Evolutionary conservation across 1,284 basidiomycete genomes (phyloP).

Genomic region (Cutaneotrichosporon dermatis): DNA sequence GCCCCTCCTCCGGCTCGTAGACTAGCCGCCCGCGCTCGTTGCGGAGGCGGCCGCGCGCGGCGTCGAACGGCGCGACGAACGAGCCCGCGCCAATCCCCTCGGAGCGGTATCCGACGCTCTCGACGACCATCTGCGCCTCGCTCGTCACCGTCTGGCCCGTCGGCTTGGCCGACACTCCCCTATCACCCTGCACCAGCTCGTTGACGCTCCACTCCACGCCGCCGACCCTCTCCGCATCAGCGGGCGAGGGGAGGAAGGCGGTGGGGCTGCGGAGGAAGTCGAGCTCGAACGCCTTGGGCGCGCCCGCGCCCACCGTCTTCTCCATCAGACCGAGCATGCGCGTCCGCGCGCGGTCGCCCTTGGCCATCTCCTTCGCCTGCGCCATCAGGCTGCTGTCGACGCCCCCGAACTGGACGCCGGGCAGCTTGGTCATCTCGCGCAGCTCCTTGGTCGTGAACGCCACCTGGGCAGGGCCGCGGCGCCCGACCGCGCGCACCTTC

Average conservation of each 20-base stretch:
- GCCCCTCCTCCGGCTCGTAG: constrained; percentile 12
- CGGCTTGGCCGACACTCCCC: constrained; percentile 54
- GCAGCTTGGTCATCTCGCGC: constrained; percentile 78
- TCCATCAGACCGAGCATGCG: constrained; percentile 52
- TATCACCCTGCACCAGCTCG: constrained; percentile 27
- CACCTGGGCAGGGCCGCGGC: constrained; percentile 82
- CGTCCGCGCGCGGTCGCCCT: constrained; percentile 51
- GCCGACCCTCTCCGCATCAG: constrained; percentile 41
- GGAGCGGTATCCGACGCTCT: constrained; percentile 80
- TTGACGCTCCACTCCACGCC: constrained; percentile 43
- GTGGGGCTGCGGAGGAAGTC: constrained; percentile 72
- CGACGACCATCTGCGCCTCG: constrained; percentile 72
- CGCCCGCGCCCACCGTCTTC: constrained; percentile 19
- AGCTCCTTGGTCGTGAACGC: constrained; percentile 94
- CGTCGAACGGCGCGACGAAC: constrained; percentile 47
- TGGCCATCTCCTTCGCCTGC: constrained; percentile 43
- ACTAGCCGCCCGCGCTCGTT: constrained; percentile 48
- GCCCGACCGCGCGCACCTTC: constrained; percentile 76
- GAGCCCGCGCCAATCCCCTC: constrained; percentile 54
- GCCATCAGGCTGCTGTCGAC: constrained; percentile 39
- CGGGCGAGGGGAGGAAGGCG: constrained; percentile 49
- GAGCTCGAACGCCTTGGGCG: constrained; percentile 66
- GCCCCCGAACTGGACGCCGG: constrained; percentile 55
- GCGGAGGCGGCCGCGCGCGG: constrained; percentile 36
- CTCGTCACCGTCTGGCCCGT: constrained; percentile 59